Percentiles rank a stretch among this genome's conserved stretches.
Evolutionary conservation across 345 rosid genomes (phyloP).

Genomic region (Syzygium aqueum): DNA sequence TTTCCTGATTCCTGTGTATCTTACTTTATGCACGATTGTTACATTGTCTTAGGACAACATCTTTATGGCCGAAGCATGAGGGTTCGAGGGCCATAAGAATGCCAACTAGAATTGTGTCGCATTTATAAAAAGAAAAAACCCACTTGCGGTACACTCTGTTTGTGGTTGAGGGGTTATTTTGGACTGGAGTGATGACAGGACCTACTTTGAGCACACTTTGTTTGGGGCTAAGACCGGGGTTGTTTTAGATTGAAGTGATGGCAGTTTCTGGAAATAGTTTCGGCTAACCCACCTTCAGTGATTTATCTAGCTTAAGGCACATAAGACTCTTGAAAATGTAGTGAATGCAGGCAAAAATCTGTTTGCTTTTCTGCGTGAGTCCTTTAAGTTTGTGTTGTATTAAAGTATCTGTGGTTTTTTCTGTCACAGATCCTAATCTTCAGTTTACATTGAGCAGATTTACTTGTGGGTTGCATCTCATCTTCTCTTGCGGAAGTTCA

Average conservation of each 20-base stretch:
- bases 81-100: neutral
- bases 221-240: neutral
- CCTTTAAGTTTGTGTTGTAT: neutral
- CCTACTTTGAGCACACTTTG: neutral
- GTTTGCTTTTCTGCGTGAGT: neutral
- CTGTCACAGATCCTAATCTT: neutral
- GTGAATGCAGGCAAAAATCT: neutral
- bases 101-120: neutral
- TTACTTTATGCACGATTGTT: neutral
- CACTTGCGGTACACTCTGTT: neutral
- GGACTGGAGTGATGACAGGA: neutral
- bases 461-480: neutral
- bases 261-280: neutral
- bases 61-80: neutral
- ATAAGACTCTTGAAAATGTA: neutral
- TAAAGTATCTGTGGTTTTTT: neutral
- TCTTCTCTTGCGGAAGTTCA: neutral
- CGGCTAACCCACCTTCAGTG: neutral
- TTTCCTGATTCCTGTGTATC: neutral
- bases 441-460: neutral
- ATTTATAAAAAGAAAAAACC: neutral
- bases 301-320: neutral
- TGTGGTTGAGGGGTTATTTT: neutral
- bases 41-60: neutral
- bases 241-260: neutral